Base-by-base conservation (phyloP, 2,329 filamentous ascomycete species). In the Microcyclosporella mali region DNA sequence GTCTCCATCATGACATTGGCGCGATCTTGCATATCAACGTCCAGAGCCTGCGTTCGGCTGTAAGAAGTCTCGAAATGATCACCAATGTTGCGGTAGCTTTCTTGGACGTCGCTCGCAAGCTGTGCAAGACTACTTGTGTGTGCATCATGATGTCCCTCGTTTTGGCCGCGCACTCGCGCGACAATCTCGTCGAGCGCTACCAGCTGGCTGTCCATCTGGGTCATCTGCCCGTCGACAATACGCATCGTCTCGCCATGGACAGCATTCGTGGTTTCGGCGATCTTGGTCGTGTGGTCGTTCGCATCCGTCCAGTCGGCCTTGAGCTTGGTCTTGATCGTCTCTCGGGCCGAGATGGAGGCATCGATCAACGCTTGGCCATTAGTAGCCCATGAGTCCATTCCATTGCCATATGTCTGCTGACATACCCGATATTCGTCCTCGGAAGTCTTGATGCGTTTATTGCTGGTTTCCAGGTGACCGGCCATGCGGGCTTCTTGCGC, bases 151-250 rank as follows among this genome's bases (percentile, higher is more conserved):
- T 94, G 88, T 14, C 73, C 72, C 21, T 83, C 79, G 62, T 95
- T 97, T 57, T 94, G 84, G 1, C 78, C 78, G 47, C 83, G 80
- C 37, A 94, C 88, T 25, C 85, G 81, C 25, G 82, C 77, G 30
- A 97, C 88, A 56, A 95, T 95, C 52, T 90, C 86, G 57, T 97
- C 90, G 6, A 98, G 75, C 1, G 87, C 85, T 43, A 82, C 79
- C 78, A 98, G 89, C 65, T 97, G 88, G n/a, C 74, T 77, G 47
- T 85, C 83, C 60, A 98, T 84, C 53, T 94, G 86, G 43, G 78
- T 76, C 69, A 94, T 85, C 67, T 98, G 92, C 44, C 85, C 82
- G 58, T 90, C 85, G 10, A 97, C 89, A 45, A 94, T 90, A 6
- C 83, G 82, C 21, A 95, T 80, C 0, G 90, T 95, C 66, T 94